Percentiles rank a stretch among this genome's conserved stretches.
phyloP scores from a whole-genome alignment of 2,329 filamentous ascomycete species.

The Fusarium austroafricanum region DNA sequence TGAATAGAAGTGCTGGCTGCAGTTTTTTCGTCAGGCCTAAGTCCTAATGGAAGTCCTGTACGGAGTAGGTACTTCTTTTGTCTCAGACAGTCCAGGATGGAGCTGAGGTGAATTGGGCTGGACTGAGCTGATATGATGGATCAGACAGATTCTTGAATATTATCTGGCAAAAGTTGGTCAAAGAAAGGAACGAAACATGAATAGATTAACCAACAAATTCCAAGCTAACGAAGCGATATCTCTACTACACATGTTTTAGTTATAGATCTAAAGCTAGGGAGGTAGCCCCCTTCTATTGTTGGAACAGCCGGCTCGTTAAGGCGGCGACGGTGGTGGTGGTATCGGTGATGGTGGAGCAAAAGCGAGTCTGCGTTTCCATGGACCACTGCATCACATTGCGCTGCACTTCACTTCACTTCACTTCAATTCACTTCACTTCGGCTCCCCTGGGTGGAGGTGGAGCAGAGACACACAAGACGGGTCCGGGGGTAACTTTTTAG shows the following conservation, averaged over 20 bases:
- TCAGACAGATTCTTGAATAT: neutral
- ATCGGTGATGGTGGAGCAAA: conserved; percentile 24
- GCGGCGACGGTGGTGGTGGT: conserved; percentile 37
- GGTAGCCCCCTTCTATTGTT: conserved; percentile 40
- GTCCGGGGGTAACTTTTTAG: conserved; percentile 34
- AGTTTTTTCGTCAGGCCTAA: conserved; percentile 20
- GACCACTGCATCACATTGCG: neutral
- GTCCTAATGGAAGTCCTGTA: too few relatives aligned
- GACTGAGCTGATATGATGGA: conserved; percentile 19
- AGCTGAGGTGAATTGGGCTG: conserved; percentile 25
- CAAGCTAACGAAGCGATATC: neutral
- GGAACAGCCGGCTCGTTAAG: conserved; percentile 25
- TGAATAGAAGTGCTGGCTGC: conserved; percentile 8
- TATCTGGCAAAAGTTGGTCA: too few relatives aligned
- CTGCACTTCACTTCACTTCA: neutral
- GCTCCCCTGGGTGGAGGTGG: conserved; percentile 35
- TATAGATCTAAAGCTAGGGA: conserved; percentile 31
- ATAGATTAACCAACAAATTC: neutral
- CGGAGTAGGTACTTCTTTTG: conserved; percentile 4
- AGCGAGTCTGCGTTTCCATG: neutral
- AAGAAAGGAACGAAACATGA: neutral
- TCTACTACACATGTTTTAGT: conserved; percentile 8
- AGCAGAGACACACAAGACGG: conserved; percentile 18
- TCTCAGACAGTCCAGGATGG: conserved; percentile 9
- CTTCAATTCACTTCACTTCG: neutral